Evolutionary conservation across 257 asterid genomes (phyloP).

Genomic region (Solanum acaule): DNA sequence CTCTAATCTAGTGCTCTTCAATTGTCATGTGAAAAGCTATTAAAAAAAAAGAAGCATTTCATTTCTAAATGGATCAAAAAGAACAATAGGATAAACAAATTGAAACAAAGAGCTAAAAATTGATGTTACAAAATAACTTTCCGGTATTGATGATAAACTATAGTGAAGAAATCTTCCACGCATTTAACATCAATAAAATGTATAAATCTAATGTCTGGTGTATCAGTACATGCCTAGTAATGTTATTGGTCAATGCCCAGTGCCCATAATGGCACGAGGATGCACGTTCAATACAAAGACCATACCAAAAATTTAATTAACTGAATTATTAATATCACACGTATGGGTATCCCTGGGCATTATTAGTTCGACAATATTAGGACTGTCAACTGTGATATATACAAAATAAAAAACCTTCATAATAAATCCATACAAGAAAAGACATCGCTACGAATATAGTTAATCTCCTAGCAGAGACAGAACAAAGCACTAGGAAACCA

Average conservation of each 20-base stretch:
- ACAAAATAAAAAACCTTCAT: not conserved
- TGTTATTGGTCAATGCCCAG: not conserved
- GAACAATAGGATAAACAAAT: no score
- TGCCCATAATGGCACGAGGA: not conserved
- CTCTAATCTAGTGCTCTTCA: fast-evolving
- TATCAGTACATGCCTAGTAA: not conserved
- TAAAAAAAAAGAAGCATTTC: not conserved
- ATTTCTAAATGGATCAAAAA: not conserved
- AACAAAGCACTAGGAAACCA: not conserved
- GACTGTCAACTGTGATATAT: not conserved
- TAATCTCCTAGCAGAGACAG: not conserved
- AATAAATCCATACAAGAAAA: not conserved
- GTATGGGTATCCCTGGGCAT: not conserved
- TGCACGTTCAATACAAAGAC: not conserved
- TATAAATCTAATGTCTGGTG: not conserved
- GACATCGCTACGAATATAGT: not conserved
- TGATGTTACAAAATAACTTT: not conserved
- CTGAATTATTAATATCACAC: not conserved
- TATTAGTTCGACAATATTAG: not conserved
- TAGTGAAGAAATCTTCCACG: not conserved
- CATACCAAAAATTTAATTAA: not conserved
- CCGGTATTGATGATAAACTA: not conserved
- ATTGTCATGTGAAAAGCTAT: no score
- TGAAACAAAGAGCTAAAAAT: not conserved
- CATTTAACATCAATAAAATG: not conserved